These are phyloP conservation scores for Kwoniella dejecticola DNA, from an alignment of 768 basidiomycete genomes.

Conservation along the genomic window DNA sequence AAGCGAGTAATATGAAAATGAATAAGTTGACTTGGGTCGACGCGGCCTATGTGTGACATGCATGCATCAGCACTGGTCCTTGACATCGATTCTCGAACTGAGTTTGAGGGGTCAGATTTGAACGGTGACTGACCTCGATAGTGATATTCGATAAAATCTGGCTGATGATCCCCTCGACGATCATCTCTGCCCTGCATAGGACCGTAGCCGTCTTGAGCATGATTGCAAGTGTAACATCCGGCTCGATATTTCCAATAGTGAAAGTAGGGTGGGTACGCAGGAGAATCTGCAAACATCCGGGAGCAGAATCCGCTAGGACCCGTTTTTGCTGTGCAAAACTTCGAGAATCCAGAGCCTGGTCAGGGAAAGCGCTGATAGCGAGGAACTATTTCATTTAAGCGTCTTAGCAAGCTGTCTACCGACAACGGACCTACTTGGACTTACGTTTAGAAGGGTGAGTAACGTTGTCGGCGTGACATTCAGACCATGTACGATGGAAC, in stretches of 20 bases:
- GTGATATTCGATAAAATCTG: constrained; percentile 14
- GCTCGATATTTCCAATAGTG: constrained; percentile 1
- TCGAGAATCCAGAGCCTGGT: constrained; percentile 1
- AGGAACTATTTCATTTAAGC: constrained; percentile 17
- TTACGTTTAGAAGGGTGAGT: constrained; percentile 24
- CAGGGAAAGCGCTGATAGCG: constrained; percentile 8
- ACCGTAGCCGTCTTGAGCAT: constrained; percentile 20
- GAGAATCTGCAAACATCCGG: constrained; percentile 32
- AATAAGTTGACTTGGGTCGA: constrained; percentile 34
- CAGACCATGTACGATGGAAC: constrained; percentile 25
- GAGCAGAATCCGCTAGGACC: constrained; percentile 18
- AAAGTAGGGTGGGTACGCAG: constrained; percentile 28
- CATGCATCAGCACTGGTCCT: neutral
- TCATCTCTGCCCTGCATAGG: constrained; percentile 29
- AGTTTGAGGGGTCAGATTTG: neutral
- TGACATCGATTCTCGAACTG: neutral
- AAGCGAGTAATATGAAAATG: constrained; percentile 30
- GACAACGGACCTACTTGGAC: constrained; percentile 15
- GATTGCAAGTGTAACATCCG: constrained; percentile 14
- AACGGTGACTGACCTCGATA: constrained; percentile 11
- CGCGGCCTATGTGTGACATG: constrained; percentile 7
- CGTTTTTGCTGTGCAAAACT: neutral
- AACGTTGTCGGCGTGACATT: constrained; percentile 27
- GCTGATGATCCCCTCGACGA: constrained; percentile 17
- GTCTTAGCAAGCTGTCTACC: no score